phyloP scores from a whole-genome alignment of 345 rosid species.

The Hevea brasiliensis region DNA sequence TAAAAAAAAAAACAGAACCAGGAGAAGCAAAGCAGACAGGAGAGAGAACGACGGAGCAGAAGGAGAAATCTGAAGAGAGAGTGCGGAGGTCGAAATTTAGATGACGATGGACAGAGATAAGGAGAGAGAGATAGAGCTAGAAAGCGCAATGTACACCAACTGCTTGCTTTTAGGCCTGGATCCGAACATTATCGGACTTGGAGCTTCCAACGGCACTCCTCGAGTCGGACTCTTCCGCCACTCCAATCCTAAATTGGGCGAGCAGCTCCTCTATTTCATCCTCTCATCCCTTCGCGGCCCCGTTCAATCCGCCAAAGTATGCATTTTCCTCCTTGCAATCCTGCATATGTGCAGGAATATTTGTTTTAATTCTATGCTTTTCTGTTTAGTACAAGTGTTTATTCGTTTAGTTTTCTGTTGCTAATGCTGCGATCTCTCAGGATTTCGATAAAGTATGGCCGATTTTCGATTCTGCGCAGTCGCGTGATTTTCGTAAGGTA shows the following conservation, averaged over 20 bases:
- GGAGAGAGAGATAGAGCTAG: conserved; percentile 98
- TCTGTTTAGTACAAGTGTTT: not conserved
- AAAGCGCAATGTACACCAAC: conserved; percentile 99
- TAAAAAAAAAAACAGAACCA: conserved; percentile 17
- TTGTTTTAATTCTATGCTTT: conserved; percentile 8
- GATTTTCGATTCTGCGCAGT: conserved; percentile 97
- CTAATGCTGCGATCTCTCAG: conserved; percentile 54
- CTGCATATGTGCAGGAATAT: not conserved
- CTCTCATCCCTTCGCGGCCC: conserved; percentile 99
- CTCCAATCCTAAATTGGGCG: conserved; percentile 99
- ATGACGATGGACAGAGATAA: conserved; percentile 99
- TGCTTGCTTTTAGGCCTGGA: conserved; percentile 92
- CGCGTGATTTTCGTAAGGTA: conserved; percentile 97
- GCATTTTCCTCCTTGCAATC: not conserved
- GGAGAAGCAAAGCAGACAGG: conserved; percentile 23
- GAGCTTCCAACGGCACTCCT: conserved; percentile 71
- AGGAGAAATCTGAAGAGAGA: conserved; percentile 48
- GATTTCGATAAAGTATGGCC: conserved; percentile 99
- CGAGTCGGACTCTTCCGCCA: conserved; percentile 97
- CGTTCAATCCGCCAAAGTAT: conserved; percentile 85
- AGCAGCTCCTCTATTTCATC: conserved; percentile 97
- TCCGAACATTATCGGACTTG: conserved; percentile 86
- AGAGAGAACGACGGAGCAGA: conserved; percentile 11
- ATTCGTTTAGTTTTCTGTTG: conserved; percentile 8
- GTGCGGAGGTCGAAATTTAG: conserved; percentile 32